A percentile compares a stretch with the other conserved stretches of the same genome.
phyloP scores from a whole-genome alignment of 2,329 filamentous ascomycete species.

The Beauveria varroae region DNA sequence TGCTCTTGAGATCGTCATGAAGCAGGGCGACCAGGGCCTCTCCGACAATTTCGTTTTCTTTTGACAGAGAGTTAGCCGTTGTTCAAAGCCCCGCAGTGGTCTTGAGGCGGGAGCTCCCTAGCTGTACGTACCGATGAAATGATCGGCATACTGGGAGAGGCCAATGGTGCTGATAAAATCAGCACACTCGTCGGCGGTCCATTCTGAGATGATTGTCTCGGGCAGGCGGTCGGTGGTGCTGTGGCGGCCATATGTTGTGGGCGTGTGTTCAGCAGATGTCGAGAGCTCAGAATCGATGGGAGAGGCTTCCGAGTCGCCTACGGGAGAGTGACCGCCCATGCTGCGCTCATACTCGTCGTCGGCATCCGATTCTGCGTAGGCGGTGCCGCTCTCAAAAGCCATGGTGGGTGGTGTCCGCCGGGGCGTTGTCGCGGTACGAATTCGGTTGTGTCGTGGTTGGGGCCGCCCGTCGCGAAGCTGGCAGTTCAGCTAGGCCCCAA shows the following conservation, averaged over 20 bases:
- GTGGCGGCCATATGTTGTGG: slow-evolving; percentile 67
- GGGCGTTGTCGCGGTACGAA: neutral
- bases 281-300: slow-evolving; percentile 66
- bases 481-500: neutral
- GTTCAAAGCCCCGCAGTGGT: neutral
- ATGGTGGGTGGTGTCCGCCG: slow-evolving; percentile 24
- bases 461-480: neutral
- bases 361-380: slow-evolving; percentile 72
- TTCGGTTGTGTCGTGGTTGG: neutral
- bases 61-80: neutral
- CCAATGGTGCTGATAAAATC: slow-evolving; percentile 79
- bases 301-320: slow-evolving; percentile 61
- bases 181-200: slow-evolving; percentile 80
- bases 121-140: slow-evolving; percentile 65
- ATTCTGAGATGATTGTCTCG: slow-evolving; percentile 69
- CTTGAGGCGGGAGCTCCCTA: neutral
- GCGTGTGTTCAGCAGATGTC: slow-evolving; percentile 65
- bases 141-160: slow-evolving; percentile 72
- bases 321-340: slow-evolving; percentile 59
- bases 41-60: slow-evolving; percentile 91
- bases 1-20: slow-evolving; percentile 90
- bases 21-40: slow-evolving; percentile 82
- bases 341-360: slow-evolving; percentile 79
- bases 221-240: slow-evolving; percentile 59
- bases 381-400: slow-evolving; percentile 58